phyloP scores from a whole-genome alignment of 2,329 filamentous ascomycete genomes.

The Diplodia seriata region DNA sequence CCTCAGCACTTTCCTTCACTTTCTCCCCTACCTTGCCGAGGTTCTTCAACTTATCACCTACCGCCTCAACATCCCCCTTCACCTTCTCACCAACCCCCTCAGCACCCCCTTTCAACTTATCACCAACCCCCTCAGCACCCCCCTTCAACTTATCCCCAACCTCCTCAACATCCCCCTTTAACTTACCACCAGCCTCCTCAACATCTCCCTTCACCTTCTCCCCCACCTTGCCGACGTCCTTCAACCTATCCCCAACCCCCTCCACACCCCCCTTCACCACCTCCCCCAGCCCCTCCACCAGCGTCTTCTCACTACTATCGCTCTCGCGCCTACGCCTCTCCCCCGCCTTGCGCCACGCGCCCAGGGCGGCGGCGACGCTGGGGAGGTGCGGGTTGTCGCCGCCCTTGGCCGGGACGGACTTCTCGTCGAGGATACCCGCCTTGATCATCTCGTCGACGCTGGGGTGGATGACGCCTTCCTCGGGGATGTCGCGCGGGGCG shows the following conservation, averaged over 20 bases:
- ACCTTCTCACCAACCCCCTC: too few relatives aligned
- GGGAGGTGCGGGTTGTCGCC: slow-evolving; percentile 17
- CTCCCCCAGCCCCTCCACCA: background rate
- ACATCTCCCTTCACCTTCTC: background rate
- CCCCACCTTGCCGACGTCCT: too few relatives aligned
- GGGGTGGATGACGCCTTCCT: slow-evolving; percentile 42
- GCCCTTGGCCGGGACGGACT: slow-evolving; percentile 24
- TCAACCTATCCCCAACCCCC: background rate
- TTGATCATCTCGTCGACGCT: slow-evolving; percentile 38
- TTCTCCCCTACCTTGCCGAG: too few relatives aligned
- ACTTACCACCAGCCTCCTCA: background rate
- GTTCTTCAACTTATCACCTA: too few relatives aligned
- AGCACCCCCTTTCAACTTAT: too few relatives aligned
- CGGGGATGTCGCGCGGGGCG: slow-evolving; percentile 44
- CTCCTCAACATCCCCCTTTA: background rate
- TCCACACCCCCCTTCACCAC: too few relatives aligned
- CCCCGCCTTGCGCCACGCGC: background rate
- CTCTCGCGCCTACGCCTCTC: background rate
- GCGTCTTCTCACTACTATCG: background rate
- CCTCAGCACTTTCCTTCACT: too few relatives aligned
- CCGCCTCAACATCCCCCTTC: too few relatives aligned
- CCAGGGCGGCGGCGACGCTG: background rate
- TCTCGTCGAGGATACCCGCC: slow-evolving; percentile 29
- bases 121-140: too few relatives aligned
- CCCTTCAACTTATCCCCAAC: too few relatives aligned